Conservation (phyloP, 495 filamentous ascomycete genomes). For the Parathielavia hyrcaniae region DNA sequence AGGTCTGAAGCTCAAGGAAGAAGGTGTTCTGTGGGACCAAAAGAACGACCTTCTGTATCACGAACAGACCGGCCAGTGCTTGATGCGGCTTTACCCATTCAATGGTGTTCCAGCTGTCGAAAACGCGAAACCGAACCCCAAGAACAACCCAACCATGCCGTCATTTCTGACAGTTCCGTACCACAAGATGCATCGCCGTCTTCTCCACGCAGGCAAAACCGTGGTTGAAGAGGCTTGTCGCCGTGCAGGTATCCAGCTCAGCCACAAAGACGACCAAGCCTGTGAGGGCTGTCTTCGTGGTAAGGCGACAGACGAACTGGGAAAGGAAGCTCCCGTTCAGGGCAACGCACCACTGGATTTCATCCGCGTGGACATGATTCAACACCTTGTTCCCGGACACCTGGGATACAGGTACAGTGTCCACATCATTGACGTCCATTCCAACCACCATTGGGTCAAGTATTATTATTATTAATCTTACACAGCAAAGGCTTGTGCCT, state of each 20-base stretch:
- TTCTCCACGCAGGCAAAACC: neutral
- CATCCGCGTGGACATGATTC: neutral
- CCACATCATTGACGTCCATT: neutral
- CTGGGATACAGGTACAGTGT: neutral
- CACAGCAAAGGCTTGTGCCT: too few species aligned
- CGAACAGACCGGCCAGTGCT: neutral
- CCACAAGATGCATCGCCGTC: neutral
- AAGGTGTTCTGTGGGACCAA: neutral
- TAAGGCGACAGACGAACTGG: neutral
- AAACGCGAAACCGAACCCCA: neutral
- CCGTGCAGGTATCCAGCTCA: neutral
- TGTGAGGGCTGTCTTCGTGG: neutral
- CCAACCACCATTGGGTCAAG: constrained; percentile 1
- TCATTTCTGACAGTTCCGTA: neutral
- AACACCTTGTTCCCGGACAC: neutral
- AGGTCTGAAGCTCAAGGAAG: neutral
- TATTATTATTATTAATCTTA: too few species aligned
- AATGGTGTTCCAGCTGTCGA: neutral
- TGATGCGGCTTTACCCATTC: neutral
- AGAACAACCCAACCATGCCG: neutral
- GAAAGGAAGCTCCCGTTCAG: neutral
- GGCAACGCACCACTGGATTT: neutral
- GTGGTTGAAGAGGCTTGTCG: neutral
- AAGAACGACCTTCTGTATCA: neutral
- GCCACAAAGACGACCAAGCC: neutral